Evolutionary conservation across 2,329 filamentous ascomycete species (phyloP).

Genomic region (Fusarium guadeloupense): DNA sequence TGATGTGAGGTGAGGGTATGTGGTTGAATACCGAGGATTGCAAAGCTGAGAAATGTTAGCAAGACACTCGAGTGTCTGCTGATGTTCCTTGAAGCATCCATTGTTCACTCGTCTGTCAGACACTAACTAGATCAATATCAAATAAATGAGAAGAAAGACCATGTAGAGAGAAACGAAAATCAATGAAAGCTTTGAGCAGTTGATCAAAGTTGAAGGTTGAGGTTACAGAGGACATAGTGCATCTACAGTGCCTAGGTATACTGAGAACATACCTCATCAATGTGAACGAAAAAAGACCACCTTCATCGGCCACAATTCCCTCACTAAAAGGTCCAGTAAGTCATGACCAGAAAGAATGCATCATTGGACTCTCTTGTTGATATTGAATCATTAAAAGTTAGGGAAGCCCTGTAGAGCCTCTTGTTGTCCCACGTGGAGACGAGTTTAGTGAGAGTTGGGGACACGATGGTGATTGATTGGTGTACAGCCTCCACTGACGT

Average conservation of each 20-base stretch:
- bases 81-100: background rate
- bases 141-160: background rate
- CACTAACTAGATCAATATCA: background rate
- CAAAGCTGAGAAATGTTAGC: slow-evolving; percentile 41
- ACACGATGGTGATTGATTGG: slow-evolving; percentile 42
- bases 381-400: background rate
- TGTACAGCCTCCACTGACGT: background rate
- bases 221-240: too few species aligned
- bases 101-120: background rate
- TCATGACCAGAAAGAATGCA: slow-evolving; percentile 5
- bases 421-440: slow-evolving; percentile 32
- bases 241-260: too few species aligned
- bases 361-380: slow-evolving; percentile 1
- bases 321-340: background rate
- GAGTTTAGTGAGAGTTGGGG: too few species aligned
- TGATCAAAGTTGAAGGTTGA: too few species aligned
- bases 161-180: background rate
- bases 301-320: background rate
- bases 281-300: too few species aligned
- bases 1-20: background rate
- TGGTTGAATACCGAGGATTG: slow-evolving; percentile 36
- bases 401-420: slow-evolving; percentile 11
- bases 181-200: too few species aligned
- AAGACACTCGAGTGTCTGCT: slow-evolving; percentile 17
- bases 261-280: too few species aligned